A percentile compares a stretch with the other conserved stretches of the same genome.
Evolutionary conservation across 75 land plant genomes (phyloP).

Genomic region (Sequoia sempervirens): DNA sequence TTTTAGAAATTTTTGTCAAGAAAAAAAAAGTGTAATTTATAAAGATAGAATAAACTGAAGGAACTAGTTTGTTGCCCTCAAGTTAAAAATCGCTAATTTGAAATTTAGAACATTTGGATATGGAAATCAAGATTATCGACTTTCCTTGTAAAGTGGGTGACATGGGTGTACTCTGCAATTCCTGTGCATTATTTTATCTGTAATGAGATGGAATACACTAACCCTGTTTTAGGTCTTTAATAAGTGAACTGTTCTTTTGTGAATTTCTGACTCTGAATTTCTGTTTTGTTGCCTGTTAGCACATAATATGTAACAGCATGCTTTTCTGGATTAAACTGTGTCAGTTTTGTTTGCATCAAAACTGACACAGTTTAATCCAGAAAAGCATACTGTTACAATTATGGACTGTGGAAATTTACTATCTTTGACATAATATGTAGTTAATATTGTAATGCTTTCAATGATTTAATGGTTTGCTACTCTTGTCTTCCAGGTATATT

Average conservation of each 20-base stretch:
- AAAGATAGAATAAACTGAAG: not conserved
- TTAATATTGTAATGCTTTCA: not conserved
- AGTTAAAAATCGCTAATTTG: not conserved
- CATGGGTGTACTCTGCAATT: not conserved
- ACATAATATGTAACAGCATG: not conserved
- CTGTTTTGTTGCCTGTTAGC: not conserved
- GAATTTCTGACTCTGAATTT: not conserved
- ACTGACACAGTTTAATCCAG: too few relatives aligned
- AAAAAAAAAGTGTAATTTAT: not conserved
- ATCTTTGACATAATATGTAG: not conserved
- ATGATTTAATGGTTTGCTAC: slow-evolving; percentile 11
- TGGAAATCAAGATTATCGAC: not conserved
- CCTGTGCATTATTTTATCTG: not conserved
- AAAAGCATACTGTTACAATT: too few relatives aligned
- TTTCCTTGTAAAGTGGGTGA: slow-evolving; percentile 1
- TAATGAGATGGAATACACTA: not conserved
- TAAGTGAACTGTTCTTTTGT: not conserved
- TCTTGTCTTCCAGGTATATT: slow-evolving; percentile 66
- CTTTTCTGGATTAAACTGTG: too few relatives aligned
- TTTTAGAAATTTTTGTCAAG: not conserved
- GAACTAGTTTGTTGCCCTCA: not conserved
- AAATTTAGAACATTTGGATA: not conserved
- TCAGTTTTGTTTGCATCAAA: too few relatives aligned
- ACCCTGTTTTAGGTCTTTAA: not conserved
- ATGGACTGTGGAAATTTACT: too few relatives aligned